Evolutionary conservation across 108 stramenopile genomes (phyloP).

Genomic region (Cyclostephanos tholiformis): DNA sequence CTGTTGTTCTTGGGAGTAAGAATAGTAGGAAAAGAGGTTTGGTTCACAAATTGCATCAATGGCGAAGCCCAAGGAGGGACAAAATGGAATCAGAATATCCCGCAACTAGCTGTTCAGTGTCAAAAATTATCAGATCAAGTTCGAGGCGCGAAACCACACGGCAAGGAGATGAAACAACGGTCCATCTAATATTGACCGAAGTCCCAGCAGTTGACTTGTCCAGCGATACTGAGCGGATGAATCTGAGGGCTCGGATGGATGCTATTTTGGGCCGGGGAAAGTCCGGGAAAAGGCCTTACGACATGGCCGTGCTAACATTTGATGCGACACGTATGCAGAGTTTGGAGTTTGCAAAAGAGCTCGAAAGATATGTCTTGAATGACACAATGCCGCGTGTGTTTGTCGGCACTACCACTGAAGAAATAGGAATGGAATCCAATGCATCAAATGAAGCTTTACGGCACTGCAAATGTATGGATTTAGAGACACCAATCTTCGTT

Average conservation of each 20-base stretch:
- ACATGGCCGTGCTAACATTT: conserved; percentile 69
- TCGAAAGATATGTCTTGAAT: conserved; percentile 57
- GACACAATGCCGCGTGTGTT: conserved; percentile 72
- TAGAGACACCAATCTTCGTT: conserved; percentile 67
- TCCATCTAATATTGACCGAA: conserved; percentile 76
- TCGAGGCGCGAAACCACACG: conserved; percentile 8
- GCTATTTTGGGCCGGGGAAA: conserved; percentile 35
- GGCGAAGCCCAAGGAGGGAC: conserved; percentile 20
- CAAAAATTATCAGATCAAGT: conserved; percentile 43
- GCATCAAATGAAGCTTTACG: conserved; percentile 40
- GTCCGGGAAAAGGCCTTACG: conserved; percentile 46
- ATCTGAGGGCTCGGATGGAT: conserved; percentile 33
- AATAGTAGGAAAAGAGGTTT: conserved; percentile 56
- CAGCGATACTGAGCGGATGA: conserved; percentile 29
- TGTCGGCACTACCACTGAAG: conserved; percentile 50
- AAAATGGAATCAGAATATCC: conserved; percentile 16
- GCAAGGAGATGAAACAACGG: conserved; percentile 48
- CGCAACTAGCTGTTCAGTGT: conserved; percentile 47
- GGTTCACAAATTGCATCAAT: conserved; percentile 39
- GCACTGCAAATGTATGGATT: conserved; percentile 65
- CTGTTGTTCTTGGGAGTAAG: conserved; percentile 66
- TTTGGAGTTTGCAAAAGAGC: conserved; percentile 59
- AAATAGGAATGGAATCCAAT: conserved; percentile 1
- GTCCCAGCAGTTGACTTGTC: conserved; percentile 54
- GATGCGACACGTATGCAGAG: conserved; percentile 60